Conservation (phyloP, 2,329 filamentous ascomycete species). For the Malbranchea cinnamomea region DNA sequence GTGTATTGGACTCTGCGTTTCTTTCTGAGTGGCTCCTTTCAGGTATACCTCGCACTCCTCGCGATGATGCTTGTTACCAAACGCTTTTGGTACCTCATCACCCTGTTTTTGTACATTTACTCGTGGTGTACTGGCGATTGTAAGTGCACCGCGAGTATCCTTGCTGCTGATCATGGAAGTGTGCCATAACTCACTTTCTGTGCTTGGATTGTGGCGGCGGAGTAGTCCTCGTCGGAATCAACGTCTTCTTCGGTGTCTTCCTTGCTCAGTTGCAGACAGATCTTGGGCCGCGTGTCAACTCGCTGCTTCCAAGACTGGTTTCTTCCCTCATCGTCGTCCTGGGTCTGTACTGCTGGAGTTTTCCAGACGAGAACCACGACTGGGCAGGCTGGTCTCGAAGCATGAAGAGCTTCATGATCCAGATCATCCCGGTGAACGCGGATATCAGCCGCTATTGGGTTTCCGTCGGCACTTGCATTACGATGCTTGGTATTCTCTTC, state of each 20-base stretch:
- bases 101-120: conserved; percentile 24
- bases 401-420: conserved; percentile 7
- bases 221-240: conserved; percentile 14
- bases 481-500: conserved; percentile 15
- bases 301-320: conserved; percentile 10
- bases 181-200: background rate
- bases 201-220: too few relatives aligned
- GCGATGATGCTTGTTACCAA: conserved; percentile 25
- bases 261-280: conserved; percentile 15
- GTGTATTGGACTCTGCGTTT: conserved; percentile 30
- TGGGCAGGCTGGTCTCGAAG: conserved; percentile 14
- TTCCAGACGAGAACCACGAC: conserved; percentile 13
- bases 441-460: conserved; percentile 14
- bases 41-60: conserved; percentile 29
- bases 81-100: conserved; percentile 21
- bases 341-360: conserved; percentile 14
- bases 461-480: conserved; percentile 13
- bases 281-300: conserved; percentile 12
- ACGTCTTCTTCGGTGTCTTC: conserved; percentile 16
- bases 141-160: conserved; percentile 11
- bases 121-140: conserved; percentile 19
- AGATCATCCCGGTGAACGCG: conserved; percentile 10
- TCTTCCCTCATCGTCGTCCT: conserved; percentile 13
- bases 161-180: conserved; percentile 5
- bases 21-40: conserved; percentile 27